Conservation (phyloP, 169 alveolate species). For the Cytauxzoon felis region DNA sequence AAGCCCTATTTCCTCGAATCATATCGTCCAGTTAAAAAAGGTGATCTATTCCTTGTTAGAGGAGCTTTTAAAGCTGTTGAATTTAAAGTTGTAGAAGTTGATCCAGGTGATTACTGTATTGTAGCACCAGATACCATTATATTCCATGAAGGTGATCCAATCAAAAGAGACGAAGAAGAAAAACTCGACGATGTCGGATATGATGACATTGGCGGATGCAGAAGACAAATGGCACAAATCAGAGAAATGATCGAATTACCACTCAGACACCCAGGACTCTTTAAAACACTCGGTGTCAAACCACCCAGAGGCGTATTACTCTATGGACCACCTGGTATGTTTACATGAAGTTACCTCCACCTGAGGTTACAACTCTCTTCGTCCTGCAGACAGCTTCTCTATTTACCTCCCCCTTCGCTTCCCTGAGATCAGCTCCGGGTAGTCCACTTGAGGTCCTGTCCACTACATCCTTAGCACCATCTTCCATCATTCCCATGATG, state of each 20-base stretch:
- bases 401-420: no score
- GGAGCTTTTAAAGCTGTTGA: conserved; percentile 99
- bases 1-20: conserved; percentile 99
- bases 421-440: no score
- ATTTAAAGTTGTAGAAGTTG: conserved; percentile 99
- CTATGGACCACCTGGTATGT: conserved; percentile 98
- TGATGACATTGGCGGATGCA: conserved; percentile 99
- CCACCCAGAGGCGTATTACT: conserved; percentile 99
- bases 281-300: conserved; percentile 98
- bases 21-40: conserved; percentile 98
- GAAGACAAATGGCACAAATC: conserved; percentile 98
- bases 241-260: conserved; percentile 99
- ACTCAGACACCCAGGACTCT: conserved; percentile 97
- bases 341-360: not conserved
- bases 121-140: conserved; percentile 98
- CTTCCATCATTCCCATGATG: no score
- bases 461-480: no score
- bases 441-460: no score
- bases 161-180: conserved; percentile 99
- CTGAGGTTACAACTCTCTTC: no score
- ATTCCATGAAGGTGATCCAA: conserved; percentile 95
- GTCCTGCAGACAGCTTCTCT: no score
- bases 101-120: conserved; percentile 98
- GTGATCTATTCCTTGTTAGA: conserved; percentile 96
- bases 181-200: conserved; percentile 98